These are phyloP conservation scores for Kluyveromyces sp. DNA, from an alignment of 1,139 yeast species.

Conservation along the genomic window DNA sequence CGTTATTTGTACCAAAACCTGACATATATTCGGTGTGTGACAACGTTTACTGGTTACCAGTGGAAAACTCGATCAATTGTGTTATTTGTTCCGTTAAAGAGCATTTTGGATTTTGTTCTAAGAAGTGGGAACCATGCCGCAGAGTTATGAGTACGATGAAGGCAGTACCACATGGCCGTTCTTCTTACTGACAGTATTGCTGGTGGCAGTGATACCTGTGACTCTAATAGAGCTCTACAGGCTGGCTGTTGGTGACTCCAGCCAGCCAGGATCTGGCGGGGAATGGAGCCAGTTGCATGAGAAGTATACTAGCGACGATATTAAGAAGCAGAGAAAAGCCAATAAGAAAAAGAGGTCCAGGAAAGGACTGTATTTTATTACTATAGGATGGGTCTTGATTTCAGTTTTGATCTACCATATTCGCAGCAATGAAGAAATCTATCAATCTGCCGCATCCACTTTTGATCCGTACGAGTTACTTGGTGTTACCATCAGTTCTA, in stretches of 20 bases:
- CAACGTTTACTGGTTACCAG: not conserved
- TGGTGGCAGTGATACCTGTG: constrained; percentile 61
- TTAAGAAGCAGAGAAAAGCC: constrained; percentile 39
- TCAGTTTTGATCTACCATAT: constrained; percentile 46
- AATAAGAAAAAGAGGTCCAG: constrained; percentile 32
- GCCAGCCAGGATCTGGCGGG: constrained; percentile 12
- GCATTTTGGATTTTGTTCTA: not conserved
- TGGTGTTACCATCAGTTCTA: constrained; percentile 62
- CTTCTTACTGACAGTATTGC: constrained; percentile 68
- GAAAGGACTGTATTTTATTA: constrained; percentile 40
- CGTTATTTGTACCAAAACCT: too few species aligned
- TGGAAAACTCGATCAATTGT: not conserved
- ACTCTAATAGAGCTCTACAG: constrained; percentile 45
- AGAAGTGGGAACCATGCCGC: constrained; percentile 25
- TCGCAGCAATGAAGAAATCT: constrained; percentile 36
- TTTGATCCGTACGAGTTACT: constrained; percentile 91
- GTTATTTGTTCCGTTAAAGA: not conserved
- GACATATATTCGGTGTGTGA: too few species aligned
- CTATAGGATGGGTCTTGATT: constrained; percentile 64
- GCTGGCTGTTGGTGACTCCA: constrained; percentile 17
- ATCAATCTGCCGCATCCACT: constrained; percentile 40
- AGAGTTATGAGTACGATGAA: constrained; percentile 71
- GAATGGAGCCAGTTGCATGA: constrained; percentile 18
- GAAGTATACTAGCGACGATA: constrained; percentile 34
- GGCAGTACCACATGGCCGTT: constrained; percentile 95